These are phyloP conservation scores for Odonthalia washingtoniensis DNA, from an alignment of 31 red algal genomes.

Conservation along the genomic window DNA sequence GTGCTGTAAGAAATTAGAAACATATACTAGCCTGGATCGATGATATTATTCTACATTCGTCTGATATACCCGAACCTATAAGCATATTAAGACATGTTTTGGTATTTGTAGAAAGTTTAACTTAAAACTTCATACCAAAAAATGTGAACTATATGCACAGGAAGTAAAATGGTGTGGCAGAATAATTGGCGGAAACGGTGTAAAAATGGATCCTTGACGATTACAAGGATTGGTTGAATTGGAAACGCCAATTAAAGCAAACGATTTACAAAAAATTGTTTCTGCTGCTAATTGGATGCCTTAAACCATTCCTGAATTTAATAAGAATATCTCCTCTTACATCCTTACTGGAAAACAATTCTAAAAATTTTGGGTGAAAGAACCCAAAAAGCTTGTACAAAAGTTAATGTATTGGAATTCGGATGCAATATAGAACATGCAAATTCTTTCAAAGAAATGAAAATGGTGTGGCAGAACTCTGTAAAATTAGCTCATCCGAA, in stretches of 20 bases:
- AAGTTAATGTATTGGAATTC: not conserved
- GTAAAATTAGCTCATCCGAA: constrained; percentile 27
- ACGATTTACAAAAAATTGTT: constrained; percentile 23
- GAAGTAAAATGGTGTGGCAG: constrained; percentile 14
- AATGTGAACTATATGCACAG: not conserved
- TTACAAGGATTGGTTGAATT: not conserved
- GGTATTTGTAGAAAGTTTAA: not conserved
- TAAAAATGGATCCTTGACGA: constrained; percentile 11
- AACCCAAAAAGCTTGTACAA: not conserved
- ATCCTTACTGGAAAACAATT: not conserved
- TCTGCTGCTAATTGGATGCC: constrained; percentile 26
- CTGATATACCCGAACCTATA: not conserved
- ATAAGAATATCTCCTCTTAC: not conserved
- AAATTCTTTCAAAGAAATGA: constrained; percentile 24
- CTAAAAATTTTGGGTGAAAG: not conserved
- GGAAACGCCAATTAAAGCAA: not conserved
- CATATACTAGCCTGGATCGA: constrained; percentile 35
- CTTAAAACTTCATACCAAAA: constrained; percentile 25
- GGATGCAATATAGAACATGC: constrained; percentile 2
- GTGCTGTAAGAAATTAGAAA: not conserved
- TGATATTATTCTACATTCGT: not conserved
- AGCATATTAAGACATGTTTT: not conserved
- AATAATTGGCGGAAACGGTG: constrained; percentile 1
- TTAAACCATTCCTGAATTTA: not conserved
- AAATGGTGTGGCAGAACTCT: not conserved